These are phyloP conservation scores for Ogataea trehaloabstinens DNA, from an alignment of 805 yeast genomes.

Conservation along the genomic window DNA sequence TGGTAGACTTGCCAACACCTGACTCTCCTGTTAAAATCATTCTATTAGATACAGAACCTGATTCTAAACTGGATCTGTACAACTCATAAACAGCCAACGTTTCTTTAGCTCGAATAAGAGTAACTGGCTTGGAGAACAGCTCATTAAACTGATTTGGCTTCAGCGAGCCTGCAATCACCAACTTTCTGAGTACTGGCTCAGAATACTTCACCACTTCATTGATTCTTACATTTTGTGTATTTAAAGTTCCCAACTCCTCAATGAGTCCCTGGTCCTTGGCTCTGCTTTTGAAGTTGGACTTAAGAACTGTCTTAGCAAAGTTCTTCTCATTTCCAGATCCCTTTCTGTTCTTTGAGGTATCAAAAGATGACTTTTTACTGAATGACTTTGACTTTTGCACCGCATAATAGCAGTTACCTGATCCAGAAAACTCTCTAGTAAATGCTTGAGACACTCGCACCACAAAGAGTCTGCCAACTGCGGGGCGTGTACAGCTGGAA, in stretches of 20 bases:
- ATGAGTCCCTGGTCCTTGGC: constrained; percentile 22
- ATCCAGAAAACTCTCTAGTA: constrained; percentile 15
- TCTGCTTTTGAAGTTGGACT: constrained; percentile 22
- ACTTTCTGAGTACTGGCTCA: constrained; percentile 37
- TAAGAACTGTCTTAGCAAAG: constrained; percentile 24
- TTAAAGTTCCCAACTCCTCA: constrained; percentile 18
- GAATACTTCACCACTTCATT: constrained; percentile 41
- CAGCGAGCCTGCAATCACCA: constrained; percentile 60
- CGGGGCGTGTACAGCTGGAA: too few relatives aligned
- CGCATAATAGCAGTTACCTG: constrained; percentile 12
- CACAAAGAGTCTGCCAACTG: neutral
- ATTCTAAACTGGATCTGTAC: constrained; percentile 31
- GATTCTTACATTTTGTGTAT: constrained; percentile 12
- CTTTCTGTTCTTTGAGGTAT: constrained; percentile 27
- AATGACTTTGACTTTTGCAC: constrained; percentile 30
- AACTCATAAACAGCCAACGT: constrained; percentile 38
- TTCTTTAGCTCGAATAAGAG: constrained; percentile 55
- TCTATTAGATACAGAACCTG: constrained; percentile 44
- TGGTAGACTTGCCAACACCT: constrained; percentile 79
- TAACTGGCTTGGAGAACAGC: constrained; percentile 56
- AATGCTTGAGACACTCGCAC: constrained; percentile 2
- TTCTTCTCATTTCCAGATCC: constrained; percentile 33
- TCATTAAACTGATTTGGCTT: constrained; percentile 69
- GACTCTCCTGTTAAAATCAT: constrained; percentile 61
- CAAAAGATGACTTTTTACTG: constrained; percentile 24